Evolutionary conservation across 768 basidiomycete species (phyloP), one percentile per base, ranked within the genome.

Genomic region (Suillus cothurnatus): DNA sequence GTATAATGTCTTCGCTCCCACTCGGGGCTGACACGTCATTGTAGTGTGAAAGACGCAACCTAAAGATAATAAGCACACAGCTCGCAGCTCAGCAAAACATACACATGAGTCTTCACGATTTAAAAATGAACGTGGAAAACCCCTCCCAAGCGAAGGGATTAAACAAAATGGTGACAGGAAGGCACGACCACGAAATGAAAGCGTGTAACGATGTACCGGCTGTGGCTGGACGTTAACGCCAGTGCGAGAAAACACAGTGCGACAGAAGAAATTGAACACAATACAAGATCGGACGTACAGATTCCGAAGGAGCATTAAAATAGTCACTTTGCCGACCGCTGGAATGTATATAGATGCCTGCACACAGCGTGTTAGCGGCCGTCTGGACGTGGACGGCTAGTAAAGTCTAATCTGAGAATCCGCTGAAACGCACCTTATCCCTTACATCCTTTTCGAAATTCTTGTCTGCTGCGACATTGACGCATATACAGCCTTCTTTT

Each of bases 321-420:
- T 97, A 2, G 97, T 99, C 64, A 97, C 92, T 79, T 97, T 97
- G 23, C 97, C 97, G n/a, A 99, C 94, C 6, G 94, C 90, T 11
- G 97, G 95, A 68, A 99, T 84, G 76, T 98, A 98, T 65, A 99
- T 82, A 17, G 95, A 94, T 14, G 95, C 96, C 95, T 95, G 64
- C 9, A 28, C 19, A 14, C 38, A 19, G 19, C 26, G 4, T 58
- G 19, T 58, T 64, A 62, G 34, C 32, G 31, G 23, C 61, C 17
- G n/a, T 53, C 21, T 11, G 31, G n/a, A 53, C 38, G 67, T 52
- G 28, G 36, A 53, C 34, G 66, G 58, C 34, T 38, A 41, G 36
- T 23, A n/a, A 14, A 11, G 7, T 41, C 17, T 6, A 36, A 64
- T 26, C 6, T 55, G 56, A 36, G 26, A 56, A 61, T 11, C 7